phyloP scores from a whole-genome alignment of 805 yeast species.

The Zygosaccharomyces bailii region DNA sequence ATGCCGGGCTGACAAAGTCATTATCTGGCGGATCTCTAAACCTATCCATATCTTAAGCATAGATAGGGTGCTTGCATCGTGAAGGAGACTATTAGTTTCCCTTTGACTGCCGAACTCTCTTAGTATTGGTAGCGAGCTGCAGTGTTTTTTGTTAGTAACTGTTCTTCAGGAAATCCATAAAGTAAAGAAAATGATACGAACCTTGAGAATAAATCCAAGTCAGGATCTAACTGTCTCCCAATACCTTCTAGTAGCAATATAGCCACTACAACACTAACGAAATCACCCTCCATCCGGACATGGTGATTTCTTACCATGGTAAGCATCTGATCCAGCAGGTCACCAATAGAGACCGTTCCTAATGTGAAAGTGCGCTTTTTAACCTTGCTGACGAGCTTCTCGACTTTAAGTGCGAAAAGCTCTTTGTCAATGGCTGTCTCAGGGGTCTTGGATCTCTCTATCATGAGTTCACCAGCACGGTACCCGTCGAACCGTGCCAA shows the following conservation, averaged over 20 bases:
- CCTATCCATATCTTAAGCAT: constrained; percentile 92
- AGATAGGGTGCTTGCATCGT: constrained; percentile 58
- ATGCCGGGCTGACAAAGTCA: constrained; percentile 78
- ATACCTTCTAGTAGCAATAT: constrained; percentile 89
- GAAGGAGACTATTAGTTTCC: constrained; percentile 58
- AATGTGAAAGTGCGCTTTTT: constrained; percentile 86
- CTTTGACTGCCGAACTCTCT: constrained; percentile 71
- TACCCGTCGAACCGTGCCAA: constrained; percentile 91
- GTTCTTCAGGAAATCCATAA: constrained; percentile 29
- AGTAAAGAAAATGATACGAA: constrained; percentile 54
- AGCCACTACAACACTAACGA: constrained; percentile 92
- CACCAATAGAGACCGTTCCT: constrained; percentile 91
- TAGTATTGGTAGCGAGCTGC: constrained; percentile 76
- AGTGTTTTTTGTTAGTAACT: constrained; percentile 8
- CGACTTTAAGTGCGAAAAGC: constrained; percentile 82
- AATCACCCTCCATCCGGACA: constrained; percentile 97
- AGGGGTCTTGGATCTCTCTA: constrained; percentile 91
- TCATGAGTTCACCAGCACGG: constrained; percentile 91
- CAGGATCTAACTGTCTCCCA: constrained; percentile 91
- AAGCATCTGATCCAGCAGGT: constrained; percentile 78
- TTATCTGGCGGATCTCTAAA: constrained; percentile 80
- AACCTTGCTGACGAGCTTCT: constrained; percentile 73
- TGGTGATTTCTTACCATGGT: constrained; percentile 92
- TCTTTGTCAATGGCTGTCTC: constrained; percentile 84
- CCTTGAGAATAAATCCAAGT: constrained; percentile 93